phyloP scores from a whole-genome alignment of 148 eudicot species.

The Vaccinium macrocarpon region DNA sequence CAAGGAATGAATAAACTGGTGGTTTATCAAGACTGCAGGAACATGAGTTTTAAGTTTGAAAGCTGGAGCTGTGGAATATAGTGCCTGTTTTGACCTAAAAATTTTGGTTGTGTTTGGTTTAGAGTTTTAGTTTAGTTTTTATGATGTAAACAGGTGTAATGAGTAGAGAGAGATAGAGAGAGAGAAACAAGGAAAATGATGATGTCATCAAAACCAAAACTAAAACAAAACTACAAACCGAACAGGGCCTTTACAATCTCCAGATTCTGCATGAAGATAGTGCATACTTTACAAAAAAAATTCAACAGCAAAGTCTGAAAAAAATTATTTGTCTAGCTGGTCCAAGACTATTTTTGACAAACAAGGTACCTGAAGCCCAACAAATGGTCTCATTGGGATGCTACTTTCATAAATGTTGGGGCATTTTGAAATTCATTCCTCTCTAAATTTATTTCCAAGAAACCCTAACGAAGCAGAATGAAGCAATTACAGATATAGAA shows the following conservation, averaged over 20 bases:
- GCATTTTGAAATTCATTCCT: background rate
- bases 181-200: too few species aligned
- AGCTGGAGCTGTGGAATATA: background rate
- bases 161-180: too few species aligned
- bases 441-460: slow-evolving; percentile 3
- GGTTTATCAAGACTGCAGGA: background rate
- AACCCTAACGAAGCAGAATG: background rate
- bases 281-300: background rate
- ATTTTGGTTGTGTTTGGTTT: too few species aligned
- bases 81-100: background rate
- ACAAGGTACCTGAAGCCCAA: background rate
- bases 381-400: background rate
- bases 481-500: slow-evolving; percentile 1
- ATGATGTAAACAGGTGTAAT: too few species aligned
- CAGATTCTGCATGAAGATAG: background rate
- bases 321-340: background rate
- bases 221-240: too few species aligned
- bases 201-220: too few species aligned
- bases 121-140: too few species aligned
- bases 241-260: too few species aligned
- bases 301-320: background rate
- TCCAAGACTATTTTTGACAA: background rate
- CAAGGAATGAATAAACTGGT: slow-evolving; percentile 3
- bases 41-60: background rate
- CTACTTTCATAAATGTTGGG: background rate